Base-by-base conservation (phyloP, 768 basidiomycete species). In the Filobasidium wieringae region DNA sequence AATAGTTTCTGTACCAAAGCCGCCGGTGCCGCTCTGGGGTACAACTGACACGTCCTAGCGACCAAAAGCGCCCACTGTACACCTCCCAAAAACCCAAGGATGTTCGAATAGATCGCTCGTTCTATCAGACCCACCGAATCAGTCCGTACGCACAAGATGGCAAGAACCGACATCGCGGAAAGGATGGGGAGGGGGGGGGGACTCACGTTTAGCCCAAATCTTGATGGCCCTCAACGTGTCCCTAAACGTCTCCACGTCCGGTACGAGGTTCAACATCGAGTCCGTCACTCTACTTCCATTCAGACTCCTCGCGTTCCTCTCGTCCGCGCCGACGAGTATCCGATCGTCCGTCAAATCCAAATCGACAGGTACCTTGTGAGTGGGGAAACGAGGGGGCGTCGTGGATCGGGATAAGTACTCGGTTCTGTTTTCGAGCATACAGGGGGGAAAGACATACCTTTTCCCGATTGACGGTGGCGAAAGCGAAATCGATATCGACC, bases 41-140 rank as follows among this genome's bases (percentile, higher is more conserved):
- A 99, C 55, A 99, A 76, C 69, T 99, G 95, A 76, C 95, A 99
- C 80, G 97, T 91, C 74, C 95, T 84, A 51, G 95, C 95, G n/a
- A 96, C 92, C 37, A 97, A 82, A 79, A 97, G 87, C 3, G 93
- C 88, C 95, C 95, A 99, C 29, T 92, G 93, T 1, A 97, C 93
- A 68, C 95, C 95, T 57, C 95, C 95, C 31, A 93, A 80, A 74
- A 97, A 99, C 19, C 93, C 95, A 66, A 90, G 90, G 11, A 96
- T 89, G 72, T 99, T 99, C 0, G 91, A 93, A 74, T 96, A 96
- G 60, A 99, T 93, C 26, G 92, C 95, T 76, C 91, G 80, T 66
- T 84, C 92, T 96, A 68, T 40, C 27, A 15, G 31, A 12, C n/a
- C n/a, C n/a, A n/a, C n/a, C n/a, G n/a, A n/a, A 22, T 12, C 12